Conservation (phyloP, 2,329 filamentous ascomycete species). For the Fusarium domesticum region DNA sequence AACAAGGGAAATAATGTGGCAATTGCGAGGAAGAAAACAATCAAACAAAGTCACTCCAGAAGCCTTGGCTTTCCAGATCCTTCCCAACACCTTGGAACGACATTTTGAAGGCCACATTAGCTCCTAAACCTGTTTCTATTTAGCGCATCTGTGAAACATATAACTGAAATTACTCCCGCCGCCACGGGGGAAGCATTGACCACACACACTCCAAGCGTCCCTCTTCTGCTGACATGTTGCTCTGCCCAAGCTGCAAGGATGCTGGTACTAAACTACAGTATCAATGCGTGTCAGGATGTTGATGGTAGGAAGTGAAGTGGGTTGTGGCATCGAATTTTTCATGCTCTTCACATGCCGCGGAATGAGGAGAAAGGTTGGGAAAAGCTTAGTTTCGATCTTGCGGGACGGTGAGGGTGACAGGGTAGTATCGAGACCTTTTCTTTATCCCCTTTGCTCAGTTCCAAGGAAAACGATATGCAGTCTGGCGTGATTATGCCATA, state of each 20-base stretch:
- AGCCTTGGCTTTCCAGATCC: constrained; percentile 16
- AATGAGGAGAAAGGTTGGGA: neutral
- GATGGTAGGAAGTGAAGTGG: neutral
- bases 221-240: constrained; percentile 11
- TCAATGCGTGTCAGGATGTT: neutral
- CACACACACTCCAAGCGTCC: constrained; percentile 16
- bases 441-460: no score
- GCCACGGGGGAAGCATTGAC: constrained; percentile 19
- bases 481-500: no score
- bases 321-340: neutral
- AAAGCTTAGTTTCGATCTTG: neutral
- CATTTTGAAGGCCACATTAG: constrained; percentile 24
- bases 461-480: no score
- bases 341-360: neutral
- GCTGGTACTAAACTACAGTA: neutral
- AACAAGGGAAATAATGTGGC: neutral
- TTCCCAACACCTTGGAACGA: constrained; percentile 18
- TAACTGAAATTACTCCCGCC: constrained; percentile 38
- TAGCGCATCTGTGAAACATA: constrained; percentile 29
- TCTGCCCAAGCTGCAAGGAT: no score
- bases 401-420: neutral
- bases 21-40: neutral
- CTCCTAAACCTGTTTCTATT: constrained; percentile 22
- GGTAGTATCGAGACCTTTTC: no score
- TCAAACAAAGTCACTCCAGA: constrained; percentile 6